Conservation (phyloP, 1,139 yeast species). For the Candida anutae region DNA sequence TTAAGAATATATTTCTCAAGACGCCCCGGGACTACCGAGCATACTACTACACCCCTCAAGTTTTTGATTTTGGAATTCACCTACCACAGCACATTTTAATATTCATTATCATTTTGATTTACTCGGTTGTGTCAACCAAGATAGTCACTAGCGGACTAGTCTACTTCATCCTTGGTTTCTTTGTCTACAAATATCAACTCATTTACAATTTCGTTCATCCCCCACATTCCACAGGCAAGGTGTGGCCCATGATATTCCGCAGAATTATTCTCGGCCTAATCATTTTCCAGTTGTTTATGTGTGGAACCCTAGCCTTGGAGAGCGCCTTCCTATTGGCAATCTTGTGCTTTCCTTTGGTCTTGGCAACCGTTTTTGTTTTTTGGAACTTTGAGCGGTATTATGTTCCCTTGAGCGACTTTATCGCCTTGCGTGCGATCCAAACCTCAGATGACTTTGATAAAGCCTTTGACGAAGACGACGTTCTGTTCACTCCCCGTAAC, state of each 20-base stretch:
- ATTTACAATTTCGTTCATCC: slow-evolving; percentile 63
- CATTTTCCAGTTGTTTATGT: slow-evolving; percentile 58
- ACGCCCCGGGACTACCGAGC: slow-evolving; percentile 51
- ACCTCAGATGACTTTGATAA: slow-evolving; percentile 34
- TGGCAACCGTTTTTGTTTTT: slow-evolving; percentile 39
- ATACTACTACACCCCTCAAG: slow-evolving; percentile 50
- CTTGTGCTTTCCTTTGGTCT: slow-evolving; percentile 44
- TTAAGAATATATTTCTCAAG: slow-evolving; percentile 33
- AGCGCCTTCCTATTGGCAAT: slow-evolving; percentile 48
- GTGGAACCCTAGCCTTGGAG: slow-evolving; percentile 61
- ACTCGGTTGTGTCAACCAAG: slow-evolving; percentile 58
- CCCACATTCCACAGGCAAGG: slow-evolving; percentile 63
- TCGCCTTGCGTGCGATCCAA: slow-evolving; percentile 56
- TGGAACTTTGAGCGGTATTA: slow-evolving; percentile 56
- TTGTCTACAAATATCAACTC: slow-evolving; percentile 59
- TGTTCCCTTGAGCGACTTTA: slow-evolving; percentile 50
- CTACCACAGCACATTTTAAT: slow-evolving; percentile 60
- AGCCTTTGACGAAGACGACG: slow-evolving; percentile 32
- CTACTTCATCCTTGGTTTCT: slow-evolving; percentile 56
- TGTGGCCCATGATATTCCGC: slow-evolving; percentile 61
- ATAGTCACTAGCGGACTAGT: slow-evolving; percentile 57
- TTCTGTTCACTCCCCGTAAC: not conserved
- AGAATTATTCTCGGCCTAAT: slow-evolving; percentile 51
- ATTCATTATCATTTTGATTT: slow-evolving; percentile 52
- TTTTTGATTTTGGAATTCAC: slow-evolving; percentile 57